Evolutionary conservation across 192 early-diverging fungal genomes (phyloP).

Genomic region (Mortierella claussenii): DNA sequence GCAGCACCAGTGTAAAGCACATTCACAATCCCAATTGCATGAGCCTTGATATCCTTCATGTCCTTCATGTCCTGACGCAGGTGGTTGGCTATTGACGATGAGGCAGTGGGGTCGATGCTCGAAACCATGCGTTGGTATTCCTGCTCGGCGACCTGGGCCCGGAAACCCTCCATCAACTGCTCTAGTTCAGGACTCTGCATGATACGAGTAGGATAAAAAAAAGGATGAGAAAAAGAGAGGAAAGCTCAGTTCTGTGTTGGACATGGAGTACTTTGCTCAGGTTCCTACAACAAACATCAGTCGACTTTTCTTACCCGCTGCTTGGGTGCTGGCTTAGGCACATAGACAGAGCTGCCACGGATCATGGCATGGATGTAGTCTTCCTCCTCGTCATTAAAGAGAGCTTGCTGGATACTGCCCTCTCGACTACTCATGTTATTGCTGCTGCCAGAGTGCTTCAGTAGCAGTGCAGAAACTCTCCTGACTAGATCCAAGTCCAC

Average conservation of each 20-base stretch:
- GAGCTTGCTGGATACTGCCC: no score
- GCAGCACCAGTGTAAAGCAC: constrained; percentile 40
- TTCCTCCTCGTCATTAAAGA: neutral
- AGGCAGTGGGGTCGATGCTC: constrained; percentile 6
- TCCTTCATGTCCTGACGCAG: constrained; percentile 44
- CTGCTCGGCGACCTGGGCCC: constrained; percentile 34
- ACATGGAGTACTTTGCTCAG: no score
- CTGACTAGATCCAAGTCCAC: constrained; percentile 34
- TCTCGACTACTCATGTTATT: neutral
- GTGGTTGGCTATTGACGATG: constrained; percentile 7
- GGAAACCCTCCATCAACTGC: constrained; percentile 28
- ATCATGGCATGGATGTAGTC: constrained; percentile 42
- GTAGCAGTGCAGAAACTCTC: constrained; percentile 24
- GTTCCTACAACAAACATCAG: no score
- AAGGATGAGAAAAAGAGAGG: no score
- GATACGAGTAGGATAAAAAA: neutral
- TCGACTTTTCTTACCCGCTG: constrained; percentile 19
- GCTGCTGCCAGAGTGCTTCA: constrained; percentile 6
- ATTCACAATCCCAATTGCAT: constrained; percentile 39
- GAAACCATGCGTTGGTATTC: constrained; percentile 46
- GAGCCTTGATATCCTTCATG: constrained; percentile 37
- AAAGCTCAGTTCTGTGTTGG: no score
- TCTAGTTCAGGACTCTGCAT: constrained; percentile 43
- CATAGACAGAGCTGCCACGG: constrained; percentile 37
- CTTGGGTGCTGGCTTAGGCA: constrained; percentile 32